Evolutionary conservation across 306 rosid species (phyloP), one percentile per base, ranked within the genome.

Genomic region (Psophocarpus tetragonolobus): DNA sequence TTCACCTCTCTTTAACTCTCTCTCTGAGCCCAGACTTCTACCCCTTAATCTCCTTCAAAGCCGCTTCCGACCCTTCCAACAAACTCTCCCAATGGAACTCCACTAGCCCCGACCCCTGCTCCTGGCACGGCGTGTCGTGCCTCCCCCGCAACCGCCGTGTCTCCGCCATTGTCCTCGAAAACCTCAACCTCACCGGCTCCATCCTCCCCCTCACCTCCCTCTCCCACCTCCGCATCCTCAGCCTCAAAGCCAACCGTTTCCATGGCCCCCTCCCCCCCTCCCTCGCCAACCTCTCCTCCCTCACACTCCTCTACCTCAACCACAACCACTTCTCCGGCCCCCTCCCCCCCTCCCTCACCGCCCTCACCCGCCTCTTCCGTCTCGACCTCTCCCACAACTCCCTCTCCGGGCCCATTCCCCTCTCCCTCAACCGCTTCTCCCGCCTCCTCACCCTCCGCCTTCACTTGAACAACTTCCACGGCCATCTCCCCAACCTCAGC

Each of bases 301-400:
- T 94, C 14, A 90, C 83, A 35, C 93, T 94, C 27, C 81, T 94
- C 15, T 94, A 86, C 18, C 88, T 94, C 44, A 90, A 96, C 6
- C 48, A 80, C 82, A 94, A 94, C 68, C 41, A 74, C 0, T 84
- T 94, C 69, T 87, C 94, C 83, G 97, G 96, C 13, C 70, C 64
- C 11, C 78, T 94, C 6, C 97, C 97, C 11, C 36, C 48, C 14
- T 32, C 90, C 0, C 56, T 82, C 0, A 47, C 86, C 8, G 82
- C 93, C 1, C 91, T 94, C 4, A 67, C 80, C 76, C 89, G 89
- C 0, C 80, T 93, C 8, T 92, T 85, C 87, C 98, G 97, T 8
- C 91, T 94, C 74, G 98, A 94, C 83, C 91, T 94, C 48, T 89
- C 98, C 0, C 44, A 78, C 80, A 94, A 94, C 77, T 85, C 80